Evolutionary conservation across 331 rosid species (phyloP), one percentile per base, ranked within the genome.

Genomic region (Cydonia oblonga): DNA sequence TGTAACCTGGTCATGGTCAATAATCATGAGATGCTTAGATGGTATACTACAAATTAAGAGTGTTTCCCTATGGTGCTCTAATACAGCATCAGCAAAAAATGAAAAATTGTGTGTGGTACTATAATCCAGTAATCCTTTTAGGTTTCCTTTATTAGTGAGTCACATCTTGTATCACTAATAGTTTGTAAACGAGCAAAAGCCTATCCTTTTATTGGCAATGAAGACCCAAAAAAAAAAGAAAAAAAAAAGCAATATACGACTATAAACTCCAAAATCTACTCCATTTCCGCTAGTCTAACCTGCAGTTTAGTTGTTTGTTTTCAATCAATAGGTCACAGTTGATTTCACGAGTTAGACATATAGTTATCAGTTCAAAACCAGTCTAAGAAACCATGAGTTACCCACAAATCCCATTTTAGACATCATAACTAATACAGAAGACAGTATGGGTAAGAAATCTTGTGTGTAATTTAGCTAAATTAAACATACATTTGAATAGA

Each of bases 1-100:
- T 57, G 98, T 86, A 74, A 91, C 79, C 97, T 93, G 82, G 70
- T 78, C 68, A 73, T 49, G 81, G 25, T 32, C 28, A 64, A 62
- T 56, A 69, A 26, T 61, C 68, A 25, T 40, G 40, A 22, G 53
- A 70, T n/a, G 46, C 23, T n/a, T 35, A 72, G 33, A 57, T 61
- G n/a, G 56, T 49, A 71, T 54, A 38, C 33, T 40, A 59, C 13
- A 13, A 29, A 69, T 20, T 29, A 69, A 25, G 2, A 25, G n/a
- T n/a, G n/a, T 25, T 25, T 25, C 2, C 26, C 23, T 5, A 26
- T 51, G 11, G 23, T 19, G 1, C 25, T 19, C 18, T 57, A 69
- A 19, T 29, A 26, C 46, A 49, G 26, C 28, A 52, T 12, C 16
- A 29, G 20, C 9, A 51, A 22, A 26, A 68, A 49, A 12, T 15